Percentiles rank a stretch among this genome's conserved stretches.
phyloP scores from a whole-genome alignment of 345 rosid genomes.

The Turritis glabra region DNA sequence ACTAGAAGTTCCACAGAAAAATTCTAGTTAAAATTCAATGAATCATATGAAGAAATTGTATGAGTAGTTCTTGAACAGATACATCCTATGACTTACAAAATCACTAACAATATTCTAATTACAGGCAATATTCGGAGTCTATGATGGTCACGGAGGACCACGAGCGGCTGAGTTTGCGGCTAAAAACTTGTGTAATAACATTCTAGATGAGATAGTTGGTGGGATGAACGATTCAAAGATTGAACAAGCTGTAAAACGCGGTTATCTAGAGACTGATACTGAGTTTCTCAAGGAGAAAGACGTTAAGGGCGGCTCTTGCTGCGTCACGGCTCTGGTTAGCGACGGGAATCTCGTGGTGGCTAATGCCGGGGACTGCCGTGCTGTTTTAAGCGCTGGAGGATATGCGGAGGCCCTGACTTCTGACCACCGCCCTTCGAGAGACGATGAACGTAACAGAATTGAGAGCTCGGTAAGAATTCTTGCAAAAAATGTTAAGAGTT shows the following conservation, averaged over 20 bases:
- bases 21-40: too few relatives aligned
- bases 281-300: conserved; percentile 63
- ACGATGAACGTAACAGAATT: conserved; percentile 70
- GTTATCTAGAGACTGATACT: conserved; percentile 69
- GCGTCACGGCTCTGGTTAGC: conserved; percentile 72
- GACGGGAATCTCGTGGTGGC: conserved; percentile 66
- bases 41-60: not conserved
- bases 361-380: conserved; percentile 89
- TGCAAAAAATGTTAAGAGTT: not conserved
- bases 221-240: conserved; percentile 40
- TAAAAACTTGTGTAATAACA: conserved; percentile 59
- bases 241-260: conserved; percentile 61
- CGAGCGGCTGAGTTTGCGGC: conserved; percentile 84
- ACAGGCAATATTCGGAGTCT: conserved; percentile 85
- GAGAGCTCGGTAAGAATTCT: conserved; percentile 50
- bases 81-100: not conserved
- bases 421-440: conserved; percentile 80
- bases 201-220: conserved; percentile 43
- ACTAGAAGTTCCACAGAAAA: too few relatives aligned
- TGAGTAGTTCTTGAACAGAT: not conserved
- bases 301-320: conserved; percentile 74
- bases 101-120: not conserved
- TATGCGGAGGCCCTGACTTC: conserved; percentile 72
- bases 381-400: conserved; percentile 79
- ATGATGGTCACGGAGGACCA: conserved; percentile 89